Percentiles rank a stretch among this genome's conserved stretches.
These are phyloP conservation scores for Cercospora zeina DNA, from an alignment of 2,329 filamentous ascomycete genomes.

Conservation along the genomic window DNA sequence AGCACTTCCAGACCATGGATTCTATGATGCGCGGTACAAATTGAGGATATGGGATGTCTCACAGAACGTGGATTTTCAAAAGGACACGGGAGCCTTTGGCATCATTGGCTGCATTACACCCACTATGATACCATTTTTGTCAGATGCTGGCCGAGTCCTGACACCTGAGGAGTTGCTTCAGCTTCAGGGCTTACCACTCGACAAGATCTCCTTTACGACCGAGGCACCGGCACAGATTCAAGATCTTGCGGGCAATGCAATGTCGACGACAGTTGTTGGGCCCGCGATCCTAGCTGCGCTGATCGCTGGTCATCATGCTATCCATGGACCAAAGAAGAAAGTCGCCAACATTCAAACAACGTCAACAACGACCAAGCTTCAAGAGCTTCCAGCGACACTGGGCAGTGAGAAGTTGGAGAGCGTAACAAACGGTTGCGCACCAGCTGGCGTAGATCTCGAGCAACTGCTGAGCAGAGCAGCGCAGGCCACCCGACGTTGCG, in stretches of 20 bases:
- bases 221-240: constrained; percentile 61
- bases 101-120: constrained; percentile 69
- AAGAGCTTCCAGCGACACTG: background rate
- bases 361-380: background rate
- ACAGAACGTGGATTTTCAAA: constrained; percentile 68
- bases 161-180: constrained; percentile 63
- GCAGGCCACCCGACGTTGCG: constrained; percentile 44
- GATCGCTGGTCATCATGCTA: constrained; percentile 44
- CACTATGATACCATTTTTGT: constrained; percentile 60
- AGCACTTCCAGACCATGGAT: constrained; percentile 40
- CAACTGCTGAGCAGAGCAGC: constrained; percentile 14
- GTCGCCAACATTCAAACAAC: too few relatives aligned
- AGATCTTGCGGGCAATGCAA: constrained; percentile 76
- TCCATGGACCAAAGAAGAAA: background rate
- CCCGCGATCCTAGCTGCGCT: constrained; percentile 62
- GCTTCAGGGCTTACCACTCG: constrained; percentile 68
- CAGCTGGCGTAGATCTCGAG: background rate
- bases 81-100: constrained; percentile 53
- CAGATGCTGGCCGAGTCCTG: constrained; percentile 60
- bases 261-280: constrained; percentile 72
- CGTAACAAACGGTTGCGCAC: background rate
- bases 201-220: constrained; percentile 62
- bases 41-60: constrained; percentile 63
- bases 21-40: constrained; percentile 61
- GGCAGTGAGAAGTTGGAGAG: background rate